A percentile compares a stretch with the other conserved stretches of the same genome.
These are phyloP conservation scores for Punctularia strigosozonata DNA, from an alignment of 768 basidiomycete species.

Conservation along the genomic window DNA sequence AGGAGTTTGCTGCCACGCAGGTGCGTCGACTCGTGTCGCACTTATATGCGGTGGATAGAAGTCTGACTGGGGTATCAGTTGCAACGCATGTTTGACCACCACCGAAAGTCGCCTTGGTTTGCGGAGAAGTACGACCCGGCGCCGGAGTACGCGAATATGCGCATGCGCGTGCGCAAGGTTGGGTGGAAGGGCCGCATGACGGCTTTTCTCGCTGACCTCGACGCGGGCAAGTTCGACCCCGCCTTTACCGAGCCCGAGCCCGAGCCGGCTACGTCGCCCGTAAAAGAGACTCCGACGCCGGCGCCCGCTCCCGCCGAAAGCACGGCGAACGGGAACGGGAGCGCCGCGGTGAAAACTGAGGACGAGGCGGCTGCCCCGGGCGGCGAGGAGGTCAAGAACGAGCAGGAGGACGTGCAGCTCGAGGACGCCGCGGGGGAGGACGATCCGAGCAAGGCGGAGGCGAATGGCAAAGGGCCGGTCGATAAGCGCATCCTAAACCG, in stretches of 20 bases:
- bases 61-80: constrained; percentile 48
- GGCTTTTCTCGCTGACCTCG: constrained; percentile 68
- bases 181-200: constrained; percentile 73
- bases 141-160: constrained; percentile 56
- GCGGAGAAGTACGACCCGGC: constrained; percentile 87
- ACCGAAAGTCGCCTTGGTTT: constrained; percentile 95
- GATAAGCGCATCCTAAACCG: constrained; percentile 41
- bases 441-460: constrained; percentile 39
- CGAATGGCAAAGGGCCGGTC: constrained; percentile 40
- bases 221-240: constrained; percentile 78
- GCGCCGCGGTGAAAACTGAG: constrained; percentile 23
- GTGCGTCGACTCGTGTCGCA: constrained; percentile 51
- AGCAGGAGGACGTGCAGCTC: constrained; percentile 73
- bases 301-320: no score
- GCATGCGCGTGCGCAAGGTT: constrained; percentile 69
- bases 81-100: constrained; percentile 91
- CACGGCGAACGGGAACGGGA: constrained; percentile 17
- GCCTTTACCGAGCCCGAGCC: constrained; percentile 51
- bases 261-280: constrained; percentile 31
- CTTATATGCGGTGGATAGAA: background rate
- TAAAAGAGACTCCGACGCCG: constrained; percentile 39
- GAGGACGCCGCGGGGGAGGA: constrained; percentile 58
- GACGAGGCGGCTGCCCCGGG: constrained; percentile 21
- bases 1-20: constrained; percentile 79
- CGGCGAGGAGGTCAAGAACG: constrained; percentile 46